A percentile compares a stretch with the other conserved stretches of the same genome.
Evolutionary conservation across 2,329 filamentous ascomycete genomes (phyloP).

Genomic region (Ceratocystis cubensis): DNA sequence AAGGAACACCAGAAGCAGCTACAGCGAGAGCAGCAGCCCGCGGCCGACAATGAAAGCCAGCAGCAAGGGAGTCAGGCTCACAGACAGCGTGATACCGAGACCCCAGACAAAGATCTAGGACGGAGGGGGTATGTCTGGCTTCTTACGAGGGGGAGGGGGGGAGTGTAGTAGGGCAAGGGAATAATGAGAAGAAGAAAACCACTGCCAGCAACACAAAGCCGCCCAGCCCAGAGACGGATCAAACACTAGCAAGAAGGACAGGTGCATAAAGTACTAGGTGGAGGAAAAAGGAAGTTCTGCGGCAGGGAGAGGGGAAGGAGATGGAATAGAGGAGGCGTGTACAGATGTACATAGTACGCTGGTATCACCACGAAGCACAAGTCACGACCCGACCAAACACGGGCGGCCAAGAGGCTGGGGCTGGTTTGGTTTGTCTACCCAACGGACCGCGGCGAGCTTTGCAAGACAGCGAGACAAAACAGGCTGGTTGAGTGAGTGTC

Average conservation of each 20-base stretch:
- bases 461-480: too few species aligned
- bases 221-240: not conserved
- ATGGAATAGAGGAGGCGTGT: not conserved
- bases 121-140: not conserved
- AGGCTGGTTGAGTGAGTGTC: too few species aligned
- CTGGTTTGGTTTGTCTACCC: too few species aligned
- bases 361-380: not conserved
- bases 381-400: not conserved
- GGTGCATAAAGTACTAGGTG: not conserved
- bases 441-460: too few species aligned
- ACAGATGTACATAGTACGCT: not conserved
- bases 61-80: not conserved
- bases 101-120: not conserved
- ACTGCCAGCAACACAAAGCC: not conserved
- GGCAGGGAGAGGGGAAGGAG: not conserved
- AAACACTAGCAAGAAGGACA: not conserved
- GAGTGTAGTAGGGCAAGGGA: not conserved
- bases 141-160: not conserved
- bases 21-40: not conserved
- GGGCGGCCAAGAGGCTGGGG: too few species aligned
- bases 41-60: not conserved
- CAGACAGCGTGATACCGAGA: slow-evolving; percentile 3
- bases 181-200: not conserved
- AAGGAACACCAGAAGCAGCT: not conserved
- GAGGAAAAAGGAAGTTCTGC: not conserved